A percentile compares a stretch with the other conserved stretches of the same genome.
These are phyloP conservation scores for Cyberlindnera misumaiensis DNA, from an alignment of 805 yeast genomes.

Conservation along the genomic window DNA sequence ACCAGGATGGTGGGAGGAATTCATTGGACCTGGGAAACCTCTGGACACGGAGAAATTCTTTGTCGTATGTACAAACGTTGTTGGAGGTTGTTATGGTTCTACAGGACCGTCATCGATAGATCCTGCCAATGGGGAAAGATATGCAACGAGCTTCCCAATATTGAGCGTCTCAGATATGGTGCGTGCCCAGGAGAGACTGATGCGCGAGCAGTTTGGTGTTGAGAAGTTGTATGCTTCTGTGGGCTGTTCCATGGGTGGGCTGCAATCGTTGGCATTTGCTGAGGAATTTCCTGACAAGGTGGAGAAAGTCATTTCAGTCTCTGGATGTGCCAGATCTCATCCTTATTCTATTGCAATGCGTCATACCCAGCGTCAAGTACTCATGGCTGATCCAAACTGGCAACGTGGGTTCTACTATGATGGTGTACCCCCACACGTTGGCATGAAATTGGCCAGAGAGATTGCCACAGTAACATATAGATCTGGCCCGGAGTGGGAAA, in stretches of 20 bases:
- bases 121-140: conserved; percentile 58
- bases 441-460: conserved; percentile 91
- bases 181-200: conserved; percentile 72
- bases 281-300: conserved; percentile 77
- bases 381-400: conserved; percentile 96
- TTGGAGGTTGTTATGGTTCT: conserved; percentile 93
- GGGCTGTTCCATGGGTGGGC: conserved; percentile 98
- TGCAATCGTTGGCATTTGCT: conserved; percentile 89
- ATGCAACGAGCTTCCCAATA: conserved; percentile 86
- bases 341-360: conserved; percentile 93
- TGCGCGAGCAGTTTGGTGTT: conserved; percentile 57
- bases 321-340: conserved; percentile 91
- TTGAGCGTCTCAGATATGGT: conserved; percentile 86
- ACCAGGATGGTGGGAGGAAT: conserved; percentile 95
- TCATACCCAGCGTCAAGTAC: conserved; percentile 85
- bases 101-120: conserved; percentile 85
- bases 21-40: conserved; percentile 75
- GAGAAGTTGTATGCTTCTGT: conserved; percentile 65
- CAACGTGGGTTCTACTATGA: conserved; percentile 83
- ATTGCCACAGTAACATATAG: conserved; percentile 92
- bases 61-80: conserved; percentile 82
- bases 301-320: conserved; percentile 65
- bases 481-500: conserved; percentile 97
- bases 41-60: conserved; percentile 79
- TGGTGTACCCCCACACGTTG: conserved; percentile 80